Evolutionary conservation across 352 stramenopile genomes (phyloP).

Genomic region (Phytophthora fragariaefolia): DNA sequence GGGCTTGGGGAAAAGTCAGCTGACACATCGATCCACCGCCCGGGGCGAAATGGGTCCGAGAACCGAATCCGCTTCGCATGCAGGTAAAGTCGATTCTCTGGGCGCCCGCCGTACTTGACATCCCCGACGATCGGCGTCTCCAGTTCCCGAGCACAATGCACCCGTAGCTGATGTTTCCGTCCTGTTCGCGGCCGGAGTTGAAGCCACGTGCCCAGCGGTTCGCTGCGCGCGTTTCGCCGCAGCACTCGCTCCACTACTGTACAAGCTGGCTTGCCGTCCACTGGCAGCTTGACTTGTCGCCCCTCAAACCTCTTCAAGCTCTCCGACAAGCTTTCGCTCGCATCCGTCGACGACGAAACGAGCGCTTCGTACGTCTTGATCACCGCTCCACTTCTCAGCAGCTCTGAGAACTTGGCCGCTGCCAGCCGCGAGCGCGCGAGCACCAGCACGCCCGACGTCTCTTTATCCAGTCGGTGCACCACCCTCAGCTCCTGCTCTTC

Average conservation of each 20-base stretch:
- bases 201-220: conserved; percentile 41
- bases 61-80: conserved; percentile 60
- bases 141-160: conserved; percentile 59
- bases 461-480: conserved; percentile 78
- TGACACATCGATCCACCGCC: conserved; percentile 37
- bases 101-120: conserved; percentile 39
- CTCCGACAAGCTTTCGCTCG: conserved; percentile 2
- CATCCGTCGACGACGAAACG: conserved; percentile 18
- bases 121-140: conserved; percentile 65
- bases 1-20: neutral
- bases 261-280: conserved; percentile 55
- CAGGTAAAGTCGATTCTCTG: conserved; percentile 52
- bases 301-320: conserved; percentile 32
- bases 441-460: conserved; percentile 73
- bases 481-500: conserved; percentile 39
- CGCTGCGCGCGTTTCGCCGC: conserved; percentile 1
- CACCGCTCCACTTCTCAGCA: conserved; percentile 47
- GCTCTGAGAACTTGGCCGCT: conserved; percentile 61
- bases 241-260: conserved; percentile 45
- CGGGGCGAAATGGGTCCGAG: conserved; percentile 40
- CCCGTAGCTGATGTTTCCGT: conserved; percentile 74
- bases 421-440: conserved; percentile 70
- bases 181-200: conserved; percentile 62
- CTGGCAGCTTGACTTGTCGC: conserved; percentile 36
- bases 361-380: conserved; percentile 74